Base-by-base conservation (phyloP, 257 asterid species). In the Asclepias syriaca region DNA sequence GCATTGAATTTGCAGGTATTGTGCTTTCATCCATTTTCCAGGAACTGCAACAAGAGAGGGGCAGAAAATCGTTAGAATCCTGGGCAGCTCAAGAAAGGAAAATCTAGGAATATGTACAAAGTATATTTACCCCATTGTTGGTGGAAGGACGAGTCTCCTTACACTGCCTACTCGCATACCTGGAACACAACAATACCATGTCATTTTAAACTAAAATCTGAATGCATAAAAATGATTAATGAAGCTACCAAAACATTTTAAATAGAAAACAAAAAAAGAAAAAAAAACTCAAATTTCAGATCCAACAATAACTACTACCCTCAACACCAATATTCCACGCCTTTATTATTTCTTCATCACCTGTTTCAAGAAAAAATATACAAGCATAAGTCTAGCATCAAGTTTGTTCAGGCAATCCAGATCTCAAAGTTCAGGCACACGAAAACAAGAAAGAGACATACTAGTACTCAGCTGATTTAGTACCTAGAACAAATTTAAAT, bases 91-190 rank as follows among this genome's bases (percentile, higher is more conserved):
- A 76, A 5, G n/a, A 8, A 9, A 6, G 29, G 21, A 70, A 48
- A 72, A 43, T 43, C 11, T 19, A 54, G 15, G 24, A 43, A 64
- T 19, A 18, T 11, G 7, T 18, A 15, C 45, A 3, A 70, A 27
- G 40, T 59, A 73, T 64, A 43, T 12, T 57, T 90, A 90, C 98
- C 98, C 96, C 92, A 86, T 40, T 14, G 92, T 80, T 76, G 96
- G 97, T 43, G 98, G 97, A 77, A 93, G 59, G 43, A 70, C 45
- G 56, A 93, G 84, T 81, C 94, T 86, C 83, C 97, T 89, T 82
- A 83, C 86, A 64, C 81, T 97, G 75, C 97, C 98, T 66, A 88
- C 91, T 24, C 55, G 87, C 98, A 93, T 93, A 69, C 98, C 97
- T 93, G 91, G 65, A 83, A 71, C 56, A 53, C 77, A 58, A 71